Conservation (phyloP, 768 basidiomycete species). For the Kwoniella sp. region DNA sequence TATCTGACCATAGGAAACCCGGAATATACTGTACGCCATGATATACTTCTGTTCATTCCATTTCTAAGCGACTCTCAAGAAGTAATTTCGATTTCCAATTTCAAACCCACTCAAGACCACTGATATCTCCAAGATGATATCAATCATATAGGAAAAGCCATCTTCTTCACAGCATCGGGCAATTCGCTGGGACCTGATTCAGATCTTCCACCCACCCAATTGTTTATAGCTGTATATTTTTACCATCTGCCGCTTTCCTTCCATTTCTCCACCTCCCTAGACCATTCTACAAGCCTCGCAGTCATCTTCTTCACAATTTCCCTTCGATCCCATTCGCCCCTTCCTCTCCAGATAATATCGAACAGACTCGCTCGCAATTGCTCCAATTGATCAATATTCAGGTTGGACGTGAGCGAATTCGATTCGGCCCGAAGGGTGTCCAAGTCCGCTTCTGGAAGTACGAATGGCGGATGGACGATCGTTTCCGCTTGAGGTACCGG, state of each 20-base stretch:
- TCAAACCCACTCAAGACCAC: too few species aligned
- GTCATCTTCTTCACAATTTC: slow-evolving; percentile 65
- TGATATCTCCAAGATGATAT: too few species aligned
- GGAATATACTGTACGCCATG: too few species aligned
- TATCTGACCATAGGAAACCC: too few species aligned
- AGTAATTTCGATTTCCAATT: too few species aligned
- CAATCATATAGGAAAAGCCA: too few species aligned
- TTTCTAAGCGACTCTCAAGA: too few species aligned
- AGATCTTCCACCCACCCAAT: too few species aligned
- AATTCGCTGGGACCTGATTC: too few species aligned
- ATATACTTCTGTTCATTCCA: too few species aligned
- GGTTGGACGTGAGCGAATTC: slow-evolving; percentile 61
- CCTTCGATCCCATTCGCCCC: slow-evolving; percentile 81
- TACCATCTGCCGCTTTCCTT: slow-evolving; percentile 8
- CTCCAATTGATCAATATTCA: slow-evolving; percentile 88
- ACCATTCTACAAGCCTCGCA: slow-evolving; percentile 65
- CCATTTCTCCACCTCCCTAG: slow-evolving; percentile 62
- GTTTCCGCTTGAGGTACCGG: neutral
- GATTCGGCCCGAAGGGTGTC: slow-evolving; percentile 61
- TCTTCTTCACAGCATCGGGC: too few species aligned
- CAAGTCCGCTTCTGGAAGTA: slow-evolving; percentile 63
- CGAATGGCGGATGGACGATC: slow-evolving; percentile 66
- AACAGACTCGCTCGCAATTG: slow-evolving; percentile 85
- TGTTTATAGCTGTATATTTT: too few species aligned
- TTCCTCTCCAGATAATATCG: slow-evolving; percentile 75